A percentile compares a stretch with the other conserved stretches of the same genome.
Conservation (phyloP, 306 rosid species). For the Castanea sativa region DNA sequence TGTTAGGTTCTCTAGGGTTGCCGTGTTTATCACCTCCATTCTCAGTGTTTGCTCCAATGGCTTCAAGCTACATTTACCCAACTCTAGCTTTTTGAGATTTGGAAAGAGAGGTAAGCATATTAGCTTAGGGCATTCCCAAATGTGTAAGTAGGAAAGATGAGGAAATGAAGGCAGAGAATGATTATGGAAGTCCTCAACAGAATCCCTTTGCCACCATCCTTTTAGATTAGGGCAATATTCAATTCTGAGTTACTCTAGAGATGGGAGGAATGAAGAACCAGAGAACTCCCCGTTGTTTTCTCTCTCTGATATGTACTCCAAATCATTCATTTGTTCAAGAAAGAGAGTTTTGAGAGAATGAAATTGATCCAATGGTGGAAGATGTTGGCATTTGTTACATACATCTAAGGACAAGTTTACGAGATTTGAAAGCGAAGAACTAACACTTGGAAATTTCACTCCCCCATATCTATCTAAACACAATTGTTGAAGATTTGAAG, state of each 20-base stretch:
- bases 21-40: too few species aligned
- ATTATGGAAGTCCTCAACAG: background rate
- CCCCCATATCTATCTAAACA: rapidly evolving
- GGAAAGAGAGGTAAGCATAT: background rate
- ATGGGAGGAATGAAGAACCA: constrained; percentile 18
- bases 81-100: rapidly evolving
- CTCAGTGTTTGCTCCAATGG: background rate
- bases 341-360: background rate
- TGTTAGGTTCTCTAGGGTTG: background rate
- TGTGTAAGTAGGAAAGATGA: background rate
- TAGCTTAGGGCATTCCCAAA: background rate
- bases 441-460: background rate
- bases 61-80: rapidly evolving
- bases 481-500: background rate
- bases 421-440: constrained; percentile 12
- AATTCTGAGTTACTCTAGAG: background rate
- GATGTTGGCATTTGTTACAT: background rate
- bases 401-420: rapidly evolving
- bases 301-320: constrained; percentile 17
- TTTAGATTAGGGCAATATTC: rapidly evolving
- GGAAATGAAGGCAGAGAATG: too few species aligned
- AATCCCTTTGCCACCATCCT: constrained; percentile 19
- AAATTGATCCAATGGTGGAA: constrained; percentile 8
- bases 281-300: too few species aligned
- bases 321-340: rapidly evolving